Evolutionary conservation across 208 protist species (phyloP).

Genomic region (Leishmania gerbilli): DNA sequence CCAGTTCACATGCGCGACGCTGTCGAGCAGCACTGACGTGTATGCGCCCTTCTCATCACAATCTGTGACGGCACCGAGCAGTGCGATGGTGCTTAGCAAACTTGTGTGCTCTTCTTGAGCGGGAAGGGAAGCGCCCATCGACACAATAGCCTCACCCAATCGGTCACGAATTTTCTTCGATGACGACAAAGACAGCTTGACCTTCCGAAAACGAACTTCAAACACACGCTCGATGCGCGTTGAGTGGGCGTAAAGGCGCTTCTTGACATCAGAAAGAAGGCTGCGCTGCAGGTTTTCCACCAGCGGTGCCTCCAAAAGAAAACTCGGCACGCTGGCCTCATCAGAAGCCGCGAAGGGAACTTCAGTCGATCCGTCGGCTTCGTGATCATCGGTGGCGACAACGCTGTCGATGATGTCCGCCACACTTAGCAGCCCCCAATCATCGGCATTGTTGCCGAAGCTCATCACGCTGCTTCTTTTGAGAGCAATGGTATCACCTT

Average conservation of each 20-base stretch:
- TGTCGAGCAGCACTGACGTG: slow-evolving; percentile 51
- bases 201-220: slow-evolving; percentile 22
- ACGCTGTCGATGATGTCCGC: slow-evolving; percentile 45
- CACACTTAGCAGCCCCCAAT: slow-evolving; percentile 80
- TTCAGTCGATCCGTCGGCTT: background rate
- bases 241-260: background rate
- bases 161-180: slow-evolving; percentile 58
- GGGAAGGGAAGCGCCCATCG: slow-evolving; percentile 44
- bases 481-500: background rate
- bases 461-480: slow-evolving; percentile 11
- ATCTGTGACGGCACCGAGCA: slow-evolving; percentile 35
- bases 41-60: slow-evolving; percentile 28
- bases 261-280: slow-evolving; percentile 3
- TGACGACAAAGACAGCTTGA: slow-evolving; percentile 25
- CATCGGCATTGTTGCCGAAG: slow-evolving; percentile 22
- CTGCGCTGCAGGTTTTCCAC: background rate
- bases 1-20: slow-evolving; percentile 46
- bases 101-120: slow-evolving; percentile 23
- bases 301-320: slow-evolving; percentile 12
- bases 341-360: background rate
- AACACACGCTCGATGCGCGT: slow-evolving; percentile 14
- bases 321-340: slow-evolving; percentile 18
- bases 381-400: slow-evolving; percentile 37
- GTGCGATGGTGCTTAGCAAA: slow-evolving; percentile 42
- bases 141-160: slow-evolving; percentile 42